A percentile compares a stretch with the other conserved stretches of the same genome.
These are phyloP conservation scores for Aspergillus candidus DNA, from an alignment of 2,329 filamentous ascomycete genomes.

Conservation along the genomic window DNA sequence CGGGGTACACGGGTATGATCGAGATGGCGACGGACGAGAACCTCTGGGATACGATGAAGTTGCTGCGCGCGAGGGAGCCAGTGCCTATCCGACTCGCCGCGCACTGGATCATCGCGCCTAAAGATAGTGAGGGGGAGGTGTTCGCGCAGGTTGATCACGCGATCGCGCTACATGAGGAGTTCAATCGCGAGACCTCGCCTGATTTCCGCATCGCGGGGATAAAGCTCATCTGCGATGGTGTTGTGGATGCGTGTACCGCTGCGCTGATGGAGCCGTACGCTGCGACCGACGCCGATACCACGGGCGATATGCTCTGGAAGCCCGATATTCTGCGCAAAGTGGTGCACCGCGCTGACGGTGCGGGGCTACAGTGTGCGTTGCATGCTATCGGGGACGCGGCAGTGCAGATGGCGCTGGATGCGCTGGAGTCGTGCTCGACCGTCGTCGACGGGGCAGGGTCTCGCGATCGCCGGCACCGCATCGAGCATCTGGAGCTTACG, in stretches of 20 bases:
- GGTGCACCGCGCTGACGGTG: slow-evolving; percentile 37
- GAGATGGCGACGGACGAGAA: slow-evolving; percentile 50
- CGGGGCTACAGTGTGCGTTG: slow-evolving; percentile 44
- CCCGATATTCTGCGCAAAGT: slow-evolving; percentile 36
- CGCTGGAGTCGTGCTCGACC: slow-evolving; percentile 15
- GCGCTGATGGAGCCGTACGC: slow-evolving; percentile 27
- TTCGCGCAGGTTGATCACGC: slow-evolving; percentile 43
- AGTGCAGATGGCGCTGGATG: slow-evolving; percentile 41
- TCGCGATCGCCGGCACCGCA: slow-evolving; percentile 40
- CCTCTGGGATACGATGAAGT: slow-evolving; percentile 39
- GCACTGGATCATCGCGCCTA: slow-evolving; percentile 45
- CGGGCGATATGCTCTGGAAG: slow-evolving; percentile 41
- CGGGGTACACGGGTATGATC: slow-evolving; percentile 44
- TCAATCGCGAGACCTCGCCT: slow-evolving; percentile 36
- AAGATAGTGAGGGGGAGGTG: slow-evolving; percentile 31
- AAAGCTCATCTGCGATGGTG: slow-evolving; percentile 47
- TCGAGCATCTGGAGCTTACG: slow-evolving; percentile 48
- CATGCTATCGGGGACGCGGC: slow-evolving; percentile 48
- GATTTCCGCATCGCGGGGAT: slow-evolving; percentile 44
- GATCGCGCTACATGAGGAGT: slow-evolving; percentile 35
- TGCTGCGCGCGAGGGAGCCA: slow-evolving; percentile 24
- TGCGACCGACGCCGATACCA: slow-evolving; percentile 26
- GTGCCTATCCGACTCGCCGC: slow-evolving; percentile 40
- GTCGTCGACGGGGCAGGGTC: slow-evolving; percentile 7
- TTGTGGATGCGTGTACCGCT: slow-evolving; percentile 42